phyloP scores from a whole-genome alignment of 768 basidiomycete genomes.

The Boletellus ananas region DNA sequence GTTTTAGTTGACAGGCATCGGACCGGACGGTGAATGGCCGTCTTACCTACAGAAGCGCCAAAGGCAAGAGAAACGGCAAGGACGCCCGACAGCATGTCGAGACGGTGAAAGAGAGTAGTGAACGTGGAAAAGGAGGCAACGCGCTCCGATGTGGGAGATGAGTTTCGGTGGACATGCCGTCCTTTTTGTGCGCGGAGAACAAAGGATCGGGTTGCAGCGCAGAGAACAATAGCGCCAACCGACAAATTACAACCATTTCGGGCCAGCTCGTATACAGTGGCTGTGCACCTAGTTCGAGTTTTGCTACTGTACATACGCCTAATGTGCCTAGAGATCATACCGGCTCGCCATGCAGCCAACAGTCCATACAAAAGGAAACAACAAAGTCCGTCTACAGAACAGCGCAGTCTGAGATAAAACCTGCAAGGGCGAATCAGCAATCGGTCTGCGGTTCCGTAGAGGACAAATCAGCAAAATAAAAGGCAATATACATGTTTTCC shows the following conservation, averaged over 20 bases:
- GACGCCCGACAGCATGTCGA: conserved; percentile 40
- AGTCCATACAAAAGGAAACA: background rate
- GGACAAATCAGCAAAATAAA: conserved; percentile 35
- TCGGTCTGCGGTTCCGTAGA: conserved; percentile 1
- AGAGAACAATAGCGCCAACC: conserved; percentile 26
- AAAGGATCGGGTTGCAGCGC: conserved; percentile 20
- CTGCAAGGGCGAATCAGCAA: conserved; percentile 1
- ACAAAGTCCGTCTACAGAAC: too few relatives aligned
- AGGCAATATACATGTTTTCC: conserved; percentile 70
- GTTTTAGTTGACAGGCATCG: background rate
- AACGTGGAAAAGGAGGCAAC: conserved; percentile 16
- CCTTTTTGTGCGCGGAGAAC: conserved; percentile 29
- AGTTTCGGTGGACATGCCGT: conserved; percentile 13
- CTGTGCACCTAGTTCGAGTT: conserved; percentile 9
- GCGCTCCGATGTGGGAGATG: conserved; percentile 14
- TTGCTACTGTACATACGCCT: too few relatives aligned
- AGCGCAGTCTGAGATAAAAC: too few relatives aligned
- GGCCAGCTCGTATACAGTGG: conserved; percentile 6
- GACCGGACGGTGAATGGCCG: background rate
- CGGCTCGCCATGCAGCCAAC: background rate
- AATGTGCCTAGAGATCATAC: too few relatives aligned
- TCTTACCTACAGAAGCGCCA: conserved; percentile 39
- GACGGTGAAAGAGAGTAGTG: conserved; percentile 22
- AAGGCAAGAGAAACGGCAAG: conserved; percentile 35
- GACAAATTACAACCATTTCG: conserved; percentile 3